Percentiles rank a stretch among this genome's conserved stretches.
Evolutionary conservation across 129 eudicot genomes (phyloP).

Genomic region (Scalesia atractyloides): DNA sequence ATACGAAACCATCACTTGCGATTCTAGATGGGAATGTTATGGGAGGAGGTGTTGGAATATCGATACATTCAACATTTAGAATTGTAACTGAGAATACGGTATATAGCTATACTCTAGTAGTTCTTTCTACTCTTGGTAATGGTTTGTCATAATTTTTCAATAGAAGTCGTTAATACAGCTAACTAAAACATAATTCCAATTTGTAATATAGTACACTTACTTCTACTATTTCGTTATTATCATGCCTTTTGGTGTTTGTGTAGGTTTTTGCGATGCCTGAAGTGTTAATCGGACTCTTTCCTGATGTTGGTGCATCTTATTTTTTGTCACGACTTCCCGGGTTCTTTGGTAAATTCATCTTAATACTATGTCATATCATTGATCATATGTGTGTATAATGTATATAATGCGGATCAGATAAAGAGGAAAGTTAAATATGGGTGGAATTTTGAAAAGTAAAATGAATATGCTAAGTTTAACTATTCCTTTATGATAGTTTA

Average conservation of each 20-base stretch:
- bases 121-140: no score
- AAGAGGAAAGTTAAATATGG: no score
- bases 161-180: no score
- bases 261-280: constrained; percentile 65
- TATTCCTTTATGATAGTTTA: no score
- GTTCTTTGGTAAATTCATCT: constrained; percentile 40
- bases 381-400: neutral
- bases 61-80: constrained; percentile 49
- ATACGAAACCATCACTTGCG: constrained; percentile 44
- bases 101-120: constrained; percentile 8
- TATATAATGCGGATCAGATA: no score
- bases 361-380: neutral
- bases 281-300: constrained; percentile 44
- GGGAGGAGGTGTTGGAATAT: constrained; percentile 68
- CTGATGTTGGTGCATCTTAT: constrained; percentile 60
- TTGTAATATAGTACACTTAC: neutral
- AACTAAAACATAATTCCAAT: neutral
- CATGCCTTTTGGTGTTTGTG: neutral
- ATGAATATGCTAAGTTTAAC: no score
- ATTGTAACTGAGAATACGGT: constrained; percentile 59
- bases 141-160: no score
- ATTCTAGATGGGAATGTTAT: constrained; percentile 49
- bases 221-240: neutral
- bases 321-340: constrained; percentile 52
- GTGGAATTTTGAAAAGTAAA: no score